These are phyloP conservation scores for Neolentinus lepideus DNA, from an alignment of 1,284 basidiomycete genomes.

Conservation along the genomic window DNA sequence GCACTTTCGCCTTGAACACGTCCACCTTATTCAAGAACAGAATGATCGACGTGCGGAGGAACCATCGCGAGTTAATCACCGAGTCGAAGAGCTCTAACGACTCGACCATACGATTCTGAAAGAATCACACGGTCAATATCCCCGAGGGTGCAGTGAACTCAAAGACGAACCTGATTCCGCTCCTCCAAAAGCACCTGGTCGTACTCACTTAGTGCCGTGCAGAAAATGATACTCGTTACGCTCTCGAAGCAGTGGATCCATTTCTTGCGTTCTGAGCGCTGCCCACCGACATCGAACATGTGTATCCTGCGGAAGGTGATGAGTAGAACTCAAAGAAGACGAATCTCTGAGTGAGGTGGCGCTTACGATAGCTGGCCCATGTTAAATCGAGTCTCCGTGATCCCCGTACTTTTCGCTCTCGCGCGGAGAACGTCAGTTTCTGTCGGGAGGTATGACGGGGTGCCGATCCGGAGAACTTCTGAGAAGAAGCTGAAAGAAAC, in stretches of 20 bases:
- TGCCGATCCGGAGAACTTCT: constrained; percentile 78
- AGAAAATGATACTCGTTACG: constrained; percentile 94
- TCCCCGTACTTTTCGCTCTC: constrained; percentile 88
- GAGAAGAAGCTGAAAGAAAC: constrained; percentile 75
- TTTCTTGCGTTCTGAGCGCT: constrained; percentile 91
- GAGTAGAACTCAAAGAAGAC: too few relatives aligned
- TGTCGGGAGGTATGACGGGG: constrained; percentile 77
- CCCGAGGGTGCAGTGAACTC: too few relatives aligned
- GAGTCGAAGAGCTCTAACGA: constrained; percentile 91
- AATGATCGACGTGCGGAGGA: constrained; percentile 88
- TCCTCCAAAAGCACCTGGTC: constrained; percentile 88
- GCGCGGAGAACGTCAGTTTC: constrained; percentile 88
- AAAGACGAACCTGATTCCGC: constrained; percentile 55
- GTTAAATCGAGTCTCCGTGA: constrained; percentile 82
- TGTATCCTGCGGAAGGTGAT: constrained; percentile 58
- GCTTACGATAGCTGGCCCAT: constrained; percentile 63
- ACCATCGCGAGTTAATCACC: constrained; percentile 97
- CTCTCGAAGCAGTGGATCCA: constrained; percentile 95
- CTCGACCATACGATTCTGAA: constrained; percentile 94
- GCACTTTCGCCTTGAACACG: constrained; percentile 90
- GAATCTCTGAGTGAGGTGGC: too few relatives aligned
- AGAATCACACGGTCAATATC: not conserved
- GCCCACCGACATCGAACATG: constrained; percentile 94
- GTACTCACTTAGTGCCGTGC: constrained; percentile 91
- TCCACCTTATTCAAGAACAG: constrained; percentile 95